Conservation (phyloP, 2,329 filamentous ascomycete genomes). For the Dendryphion nanum region DNA sequence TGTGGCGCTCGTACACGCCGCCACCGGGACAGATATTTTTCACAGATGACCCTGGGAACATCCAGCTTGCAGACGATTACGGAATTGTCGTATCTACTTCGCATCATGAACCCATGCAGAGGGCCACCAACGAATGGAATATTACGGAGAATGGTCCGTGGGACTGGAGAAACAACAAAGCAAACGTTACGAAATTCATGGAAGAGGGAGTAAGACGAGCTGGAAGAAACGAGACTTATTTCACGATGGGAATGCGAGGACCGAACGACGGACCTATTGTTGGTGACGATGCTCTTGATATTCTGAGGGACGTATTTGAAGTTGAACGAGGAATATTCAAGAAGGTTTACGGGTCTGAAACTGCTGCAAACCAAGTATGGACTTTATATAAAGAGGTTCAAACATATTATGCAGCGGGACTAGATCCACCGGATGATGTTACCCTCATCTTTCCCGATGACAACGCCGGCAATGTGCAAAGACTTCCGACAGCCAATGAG, state of each 20-base stretch:
- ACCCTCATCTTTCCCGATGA: constrained; percentile 18
- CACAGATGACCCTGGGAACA: constrained; percentile 16
- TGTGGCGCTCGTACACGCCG: constrained; percentile 15
- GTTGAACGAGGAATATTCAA: constrained; percentile 10
- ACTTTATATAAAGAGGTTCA: constrained; percentile 19
- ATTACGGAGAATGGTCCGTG: constrained; percentile 53
- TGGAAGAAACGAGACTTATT: constrained; percentile 9
- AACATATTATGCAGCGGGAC: constrained; percentile 15
- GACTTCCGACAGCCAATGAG: constrained; percentile 16
- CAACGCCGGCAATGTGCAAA: constrained; percentile 16
- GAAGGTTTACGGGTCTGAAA: constrained; percentile 8
- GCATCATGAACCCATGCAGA: constrained; percentile 19
- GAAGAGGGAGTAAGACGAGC: constrained; percentile 9
- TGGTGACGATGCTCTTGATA: constrained; percentile 7
- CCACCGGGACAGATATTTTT: constrained; percentile 16
- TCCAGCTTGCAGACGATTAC: constrained; percentile 13
- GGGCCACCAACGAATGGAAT: constrained; percentile 35
- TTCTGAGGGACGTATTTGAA: constrained; percentile 15
- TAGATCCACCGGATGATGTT: constrained; percentile 14
- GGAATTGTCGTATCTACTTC: constrained; percentile 18
- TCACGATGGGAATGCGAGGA: constrained; percentile 16
- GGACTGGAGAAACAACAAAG: constrained; percentile 13
- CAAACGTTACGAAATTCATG: constrained; percentile 14
- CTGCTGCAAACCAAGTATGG: constrained; percentile 16
- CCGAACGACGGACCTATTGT: constrained; percentile 7